Evolutionary conservation across 441 rosid species (phyloP).

Genomic region (Theobroma grandiflorum): DNA sequence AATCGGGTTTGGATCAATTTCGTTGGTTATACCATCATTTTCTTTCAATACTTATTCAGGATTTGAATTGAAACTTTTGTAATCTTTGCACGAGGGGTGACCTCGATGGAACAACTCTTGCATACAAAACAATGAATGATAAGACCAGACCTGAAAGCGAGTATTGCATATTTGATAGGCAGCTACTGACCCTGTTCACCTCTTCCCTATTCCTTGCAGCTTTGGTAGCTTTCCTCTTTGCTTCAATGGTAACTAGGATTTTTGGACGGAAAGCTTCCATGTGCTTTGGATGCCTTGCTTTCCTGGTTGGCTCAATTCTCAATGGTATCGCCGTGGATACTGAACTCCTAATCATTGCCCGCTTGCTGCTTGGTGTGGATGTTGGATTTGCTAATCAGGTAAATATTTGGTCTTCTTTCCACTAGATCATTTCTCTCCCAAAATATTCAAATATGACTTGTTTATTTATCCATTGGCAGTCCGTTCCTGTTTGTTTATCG

Average conservation of each 20-base stretch:
- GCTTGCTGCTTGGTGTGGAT: conserved; percentile 55
- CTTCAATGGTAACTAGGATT: conserved; percentile 34
- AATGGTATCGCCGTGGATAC: conserved; percentile 46
- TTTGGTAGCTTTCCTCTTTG: neutral
- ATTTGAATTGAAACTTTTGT: neutral
- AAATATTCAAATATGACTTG: neutral
- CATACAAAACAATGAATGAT: conserved; percentile 44
- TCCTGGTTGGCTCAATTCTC: conserved; percentile 44
- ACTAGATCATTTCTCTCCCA: neutral
- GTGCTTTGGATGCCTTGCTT: conserved; percentile 52
- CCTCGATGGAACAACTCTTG: conserved; percentile 62
- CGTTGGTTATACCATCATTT: neutral
- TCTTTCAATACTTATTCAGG: neutral
- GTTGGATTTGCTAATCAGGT: conserved; percentile 78
- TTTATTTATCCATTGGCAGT: conserved; percentile 22
- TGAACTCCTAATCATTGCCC: conserved; percentile 54
- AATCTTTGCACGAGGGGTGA: conserved; percentile 56
- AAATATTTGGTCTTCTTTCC: neutral
- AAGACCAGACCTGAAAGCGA: conserved; percentile 44
- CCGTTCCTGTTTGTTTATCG: conserved; percentile 51
- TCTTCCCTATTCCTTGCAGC: neutral
- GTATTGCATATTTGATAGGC: conserved; percentile 60
- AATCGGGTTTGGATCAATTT: neutral
- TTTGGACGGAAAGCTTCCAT: conserved; percentile 56
- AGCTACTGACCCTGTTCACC: neutral